Conservation (phyloP, 257 asterid species). For the Solanum habrochaites region DNA sequence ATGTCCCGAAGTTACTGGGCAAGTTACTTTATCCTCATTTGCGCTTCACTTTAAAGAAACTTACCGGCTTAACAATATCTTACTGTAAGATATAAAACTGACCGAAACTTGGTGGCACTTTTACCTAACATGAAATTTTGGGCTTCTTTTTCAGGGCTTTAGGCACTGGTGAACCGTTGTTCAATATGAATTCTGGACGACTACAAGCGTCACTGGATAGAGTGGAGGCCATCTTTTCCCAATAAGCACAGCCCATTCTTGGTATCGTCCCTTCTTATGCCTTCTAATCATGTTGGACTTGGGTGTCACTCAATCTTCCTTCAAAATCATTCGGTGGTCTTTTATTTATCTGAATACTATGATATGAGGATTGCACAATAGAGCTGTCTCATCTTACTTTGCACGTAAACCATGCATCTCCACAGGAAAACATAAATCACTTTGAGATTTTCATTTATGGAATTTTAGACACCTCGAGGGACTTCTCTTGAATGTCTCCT, state of each 20-base stretch:
- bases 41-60: background rate
- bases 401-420: background rate
- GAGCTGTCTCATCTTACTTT: background rate
- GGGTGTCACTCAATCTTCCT: background rate
- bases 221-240: constrained; percentile 77
- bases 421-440: background rate
- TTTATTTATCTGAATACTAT: background rate
- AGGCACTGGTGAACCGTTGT: constrained; percentile 74
- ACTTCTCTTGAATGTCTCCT: background rate
- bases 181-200: constrained; percentile 87
- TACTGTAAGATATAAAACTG: background rate
- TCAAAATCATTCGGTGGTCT: background rate
- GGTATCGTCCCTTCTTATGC: constrained; percentile 8
- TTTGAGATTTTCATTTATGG: background rate
- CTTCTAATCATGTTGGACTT: background rate
- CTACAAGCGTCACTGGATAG: constrained; percentile 88
- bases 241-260: constrained; percentile 6
- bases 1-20: constrained; percentile 91
- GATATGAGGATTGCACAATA: background rate
- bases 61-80: background rate
- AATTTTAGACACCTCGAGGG: background rate
- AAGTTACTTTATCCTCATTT: constrained; percentile 12
- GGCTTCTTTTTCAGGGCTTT: constrained; percentile 41
- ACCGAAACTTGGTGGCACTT: background rate
- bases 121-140: background rate